phyloP scores from a whole-genome alignment of 495 filamentous ascomycete species.

The Coniosporium apollinis region DNA sequence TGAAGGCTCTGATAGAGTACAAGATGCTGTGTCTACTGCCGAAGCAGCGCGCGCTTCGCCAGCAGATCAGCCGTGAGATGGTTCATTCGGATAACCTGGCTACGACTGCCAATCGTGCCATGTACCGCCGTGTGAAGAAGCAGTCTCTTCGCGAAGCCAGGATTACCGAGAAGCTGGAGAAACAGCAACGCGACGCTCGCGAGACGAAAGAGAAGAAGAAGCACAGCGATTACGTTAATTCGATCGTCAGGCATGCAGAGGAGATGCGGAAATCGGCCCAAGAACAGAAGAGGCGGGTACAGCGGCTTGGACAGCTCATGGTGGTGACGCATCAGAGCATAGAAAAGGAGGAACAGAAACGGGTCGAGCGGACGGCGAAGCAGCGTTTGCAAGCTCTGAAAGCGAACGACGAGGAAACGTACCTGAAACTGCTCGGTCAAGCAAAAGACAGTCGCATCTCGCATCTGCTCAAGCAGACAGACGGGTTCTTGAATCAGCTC shows the following conservation, averaged over 20 bases:
- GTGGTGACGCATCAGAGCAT: conserved; percentile 78
- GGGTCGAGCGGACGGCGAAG: conserved; percentile 90
- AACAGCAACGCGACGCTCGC: conserved; percentile 89
- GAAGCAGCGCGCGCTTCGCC: conserved; percentile 71
- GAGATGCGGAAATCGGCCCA: conserved; percentile 43
- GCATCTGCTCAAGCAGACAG: conserved; percentile 86
- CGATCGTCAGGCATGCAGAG: conserved; percentile 50
- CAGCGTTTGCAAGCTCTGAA: conserved; percentile 98
- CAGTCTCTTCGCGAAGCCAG: conserved; percentile 89
- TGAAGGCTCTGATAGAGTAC: conserved; percentile 82
- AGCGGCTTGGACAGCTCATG: conserved; percentile 81
- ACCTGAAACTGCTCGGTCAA: conserved; percentile 88
- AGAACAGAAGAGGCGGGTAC: conserved; percentile 49
- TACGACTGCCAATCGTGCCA: conserved; percentile 79
- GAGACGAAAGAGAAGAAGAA: conserved; percentile 92
- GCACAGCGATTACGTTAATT: conserved; percentile 71
- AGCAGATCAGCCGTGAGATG: conserved; percentile 74
- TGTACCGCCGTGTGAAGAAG: conserved; percentile 90
- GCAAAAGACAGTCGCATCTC: conserved; percentile 99
- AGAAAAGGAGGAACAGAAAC: conserved; percentile 97
- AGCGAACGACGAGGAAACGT: conserved; percentile 97
- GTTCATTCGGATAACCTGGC: conserved; percentile 85
- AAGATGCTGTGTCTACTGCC: conserved; percentile 68
- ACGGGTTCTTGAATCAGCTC: conserved; percentile 90
- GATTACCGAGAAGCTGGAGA: conserved; percentile 95